These are phyloP conservation scores for Penicillium sp. DNA, from an alignment of 2,329 filamentous ascomycete species.

Conservation along the genomic window DNA sequence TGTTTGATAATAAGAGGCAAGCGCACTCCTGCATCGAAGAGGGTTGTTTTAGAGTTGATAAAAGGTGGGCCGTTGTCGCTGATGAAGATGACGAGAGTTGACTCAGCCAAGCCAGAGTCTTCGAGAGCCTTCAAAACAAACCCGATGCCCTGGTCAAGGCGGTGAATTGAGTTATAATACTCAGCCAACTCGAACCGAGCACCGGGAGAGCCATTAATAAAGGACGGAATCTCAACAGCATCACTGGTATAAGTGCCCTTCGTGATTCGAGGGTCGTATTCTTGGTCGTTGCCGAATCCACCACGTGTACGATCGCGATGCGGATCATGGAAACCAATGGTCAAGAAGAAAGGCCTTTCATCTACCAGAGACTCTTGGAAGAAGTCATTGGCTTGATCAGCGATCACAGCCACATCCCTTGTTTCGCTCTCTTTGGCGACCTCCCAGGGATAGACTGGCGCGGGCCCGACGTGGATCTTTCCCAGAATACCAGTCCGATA, in stretches of 20 bases:
- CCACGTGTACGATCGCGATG: constrained; percentile 46
- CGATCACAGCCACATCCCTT: constrained; percentile 46
- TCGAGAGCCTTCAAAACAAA: constrained; percentile 41
- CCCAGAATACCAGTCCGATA: constrained; percentile 52
- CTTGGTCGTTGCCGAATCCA: constrained; percentile 48
- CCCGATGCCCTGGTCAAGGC: constrained; percentile 47
- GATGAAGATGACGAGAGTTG: constrained; percentile 49
- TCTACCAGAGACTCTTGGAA: constrained; percentile 36
- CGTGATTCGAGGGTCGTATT: constrained; percentile 26
- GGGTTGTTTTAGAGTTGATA: constrained; percentile 53
- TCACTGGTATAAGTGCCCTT: constrained; percentile 29
- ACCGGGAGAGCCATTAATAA: constrained; percentile 44
- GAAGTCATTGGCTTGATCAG: constrained; percentile 42
- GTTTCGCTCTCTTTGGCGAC: constrained; percentile 43
- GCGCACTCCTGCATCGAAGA: constrained; percentile 51
- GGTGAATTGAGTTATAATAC: constrained; percentile 46
- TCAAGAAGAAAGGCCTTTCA: constrained; percentile 46
- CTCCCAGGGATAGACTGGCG: constrained; percentile 46
- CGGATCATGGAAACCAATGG: constrained; percentile 50
- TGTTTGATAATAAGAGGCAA: constrained; percentile 46
- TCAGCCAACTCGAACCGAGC: constrained; percentile 46
- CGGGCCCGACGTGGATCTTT: constrained; percentile 52
- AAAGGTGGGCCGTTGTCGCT: constrained; percentile 54
- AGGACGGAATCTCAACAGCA: constrained; percentile 45
- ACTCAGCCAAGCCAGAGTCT: constrained; percentile 27